Conservation (phyloP, 1,284 basidiomycete genomes). For the Termitomyces sp. region DNA sequence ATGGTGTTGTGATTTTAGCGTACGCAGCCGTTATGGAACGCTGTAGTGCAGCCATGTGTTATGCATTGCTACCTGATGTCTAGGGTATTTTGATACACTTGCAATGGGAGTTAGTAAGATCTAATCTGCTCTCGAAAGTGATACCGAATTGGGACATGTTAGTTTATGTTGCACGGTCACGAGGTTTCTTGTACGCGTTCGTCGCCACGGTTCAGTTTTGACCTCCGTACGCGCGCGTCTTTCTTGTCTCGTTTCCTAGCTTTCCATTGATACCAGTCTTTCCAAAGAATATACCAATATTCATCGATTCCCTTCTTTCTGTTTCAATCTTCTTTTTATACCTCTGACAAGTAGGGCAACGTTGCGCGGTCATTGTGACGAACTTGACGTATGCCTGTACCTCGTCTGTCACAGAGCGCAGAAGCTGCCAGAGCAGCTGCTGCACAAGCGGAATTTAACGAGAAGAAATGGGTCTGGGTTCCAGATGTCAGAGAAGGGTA, state of each 20-base stretch:
- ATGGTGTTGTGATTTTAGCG: constrained; percentile 6
- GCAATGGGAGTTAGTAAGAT: background rate
- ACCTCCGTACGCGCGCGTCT: constrained; percentile 11
- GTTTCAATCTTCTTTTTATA: background rate
- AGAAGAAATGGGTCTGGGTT: constrained; percentile 98
- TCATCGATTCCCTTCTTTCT: background rate
- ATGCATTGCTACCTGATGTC: background rate
- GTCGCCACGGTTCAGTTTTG: background rate
- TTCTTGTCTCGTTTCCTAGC: constrained; percentile 2
- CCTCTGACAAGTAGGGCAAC: background rate
- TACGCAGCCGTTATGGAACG: background rate
- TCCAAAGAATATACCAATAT: constrained; percentile 5
- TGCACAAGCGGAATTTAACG: constrained; percentile 90
- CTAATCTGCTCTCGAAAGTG: background rate
- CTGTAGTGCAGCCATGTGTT: background rate
- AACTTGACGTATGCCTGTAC: constrained; percentile 22
- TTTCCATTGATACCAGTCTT: background rate
- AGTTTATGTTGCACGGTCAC: constrained; percentile 14
- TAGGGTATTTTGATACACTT: background rate
- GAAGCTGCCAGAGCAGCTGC: constrained; percentile 80
- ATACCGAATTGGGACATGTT: constrained; percentile 10
- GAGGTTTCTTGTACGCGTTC: constrained; percentile 11
- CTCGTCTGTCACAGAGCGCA: constrained; percentile 48
- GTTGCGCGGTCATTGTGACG: background rate
- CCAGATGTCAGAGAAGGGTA: constrained; percentile 88